Evolutionary conservation across 2,329 filamentous ascomycete species (phyloP).

Genomic region (Monilinia vaccinii-corymbosi): DNA sequence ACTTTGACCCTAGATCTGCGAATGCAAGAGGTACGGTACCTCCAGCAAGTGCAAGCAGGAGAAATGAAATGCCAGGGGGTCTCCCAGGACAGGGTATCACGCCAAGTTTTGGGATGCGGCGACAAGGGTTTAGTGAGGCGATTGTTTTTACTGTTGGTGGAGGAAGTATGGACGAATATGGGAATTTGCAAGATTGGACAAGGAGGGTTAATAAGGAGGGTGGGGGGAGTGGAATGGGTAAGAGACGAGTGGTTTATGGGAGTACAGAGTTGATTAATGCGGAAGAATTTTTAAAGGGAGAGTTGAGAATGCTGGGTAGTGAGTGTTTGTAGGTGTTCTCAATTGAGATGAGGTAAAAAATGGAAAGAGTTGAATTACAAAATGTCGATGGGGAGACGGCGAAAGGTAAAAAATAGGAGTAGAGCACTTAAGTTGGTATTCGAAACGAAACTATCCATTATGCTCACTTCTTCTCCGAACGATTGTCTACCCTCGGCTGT

Average conservation of each 20-base stretch:
- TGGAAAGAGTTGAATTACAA: not conserved
- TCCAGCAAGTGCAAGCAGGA: slow-evolving; percentile 55
- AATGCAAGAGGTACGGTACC: slow-evolving; percentile 91
- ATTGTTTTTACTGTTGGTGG: slow-evolving; percentile 94
- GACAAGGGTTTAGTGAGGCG: slow-evolving; percentile 82
- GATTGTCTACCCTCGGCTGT: too few relatives aligned
- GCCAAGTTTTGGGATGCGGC: slow-evolving; percentile 81
- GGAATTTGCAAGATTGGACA: slow-evolving; percentile 95
- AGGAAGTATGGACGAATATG: slow-evolving; percentile 98
- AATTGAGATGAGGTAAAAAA: not conserved
- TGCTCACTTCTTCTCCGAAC: too few relatives aligned
- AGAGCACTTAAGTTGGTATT: too few relatives aligned
- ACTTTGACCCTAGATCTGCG: slow-evolving; percentile 90
- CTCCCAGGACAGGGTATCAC: slow-evolving; percentile 53
- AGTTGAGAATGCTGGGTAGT: slow-evolving; percentile 52
- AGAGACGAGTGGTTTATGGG: slow-evolving; percentile 83
- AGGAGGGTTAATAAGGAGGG: slow-evolving; percentile 51
- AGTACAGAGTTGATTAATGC: slow-evolving; percentile 77
- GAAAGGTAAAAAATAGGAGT: not conserved
- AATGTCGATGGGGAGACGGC: not conserved
- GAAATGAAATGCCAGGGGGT: slow-evolving; percentile 35
- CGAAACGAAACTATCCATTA: too few relatives aligned
- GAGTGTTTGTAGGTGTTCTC: slow-evolving; percentile 31
- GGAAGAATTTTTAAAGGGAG: slow-evolving; percentile 54
- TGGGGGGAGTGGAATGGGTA: slow-evolving; percentile 46